phyloP scores from a whole-genome alignment of 805 yeast genomes.

The Clavispora fructus region DNA sequence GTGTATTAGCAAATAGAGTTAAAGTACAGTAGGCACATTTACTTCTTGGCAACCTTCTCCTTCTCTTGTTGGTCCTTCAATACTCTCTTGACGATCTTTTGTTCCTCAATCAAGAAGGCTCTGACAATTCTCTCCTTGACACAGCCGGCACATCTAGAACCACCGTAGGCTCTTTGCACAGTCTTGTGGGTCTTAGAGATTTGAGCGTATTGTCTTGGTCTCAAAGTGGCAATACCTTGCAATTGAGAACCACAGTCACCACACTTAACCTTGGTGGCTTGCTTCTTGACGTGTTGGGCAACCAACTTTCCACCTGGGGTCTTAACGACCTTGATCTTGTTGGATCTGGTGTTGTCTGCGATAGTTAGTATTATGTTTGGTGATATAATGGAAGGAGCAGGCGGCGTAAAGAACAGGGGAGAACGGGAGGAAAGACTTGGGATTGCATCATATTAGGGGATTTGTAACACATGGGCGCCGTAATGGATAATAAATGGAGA shows the following conservation, averaged over 20 bases:
- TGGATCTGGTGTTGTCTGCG: constrained; percentile 91
- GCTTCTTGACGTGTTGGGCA: constrained; percentile 96
- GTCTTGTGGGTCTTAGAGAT: constrained; percentile 96
- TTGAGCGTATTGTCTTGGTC: constrained; percentile 97
- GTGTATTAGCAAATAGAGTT: constrained; percentile 1
- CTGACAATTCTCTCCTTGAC: constrained; percentile 99
- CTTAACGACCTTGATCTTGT: constrained; percentile 99
- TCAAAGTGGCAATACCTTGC: constrained; percentile 86
- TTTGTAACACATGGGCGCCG: not conserved
- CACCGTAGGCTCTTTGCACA: constrained; percentile 99
- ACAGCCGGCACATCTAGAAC: constrained; percentile 96
- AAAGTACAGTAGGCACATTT: not conserved
- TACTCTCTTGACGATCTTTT: constrained; percentile 99
- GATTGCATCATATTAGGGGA: no score
- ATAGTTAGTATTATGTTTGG: not conserved
- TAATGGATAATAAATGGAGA: not conserved
- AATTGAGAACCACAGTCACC: constrained; percentile 82
- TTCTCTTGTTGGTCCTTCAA: constrained; percentile 93
- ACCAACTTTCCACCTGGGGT: constrained; percentile 99
- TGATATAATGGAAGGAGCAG: not conserved
- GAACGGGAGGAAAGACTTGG: not conserved
- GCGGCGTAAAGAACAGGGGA: not conserved
- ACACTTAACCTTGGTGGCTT: constrained; percentile 81
- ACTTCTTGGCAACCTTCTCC: constrained; percentile 43
- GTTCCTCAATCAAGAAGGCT: constrained; percentile 99